A percentile compares a stretch with the other conserved stretches of the same genome.
These are phyloP conservation scores for Aspergillus pseudoterreus DNA, from an alignment of 2,329 filamentous ascomycete genomes.

Conservation along the genomic window DNA sequence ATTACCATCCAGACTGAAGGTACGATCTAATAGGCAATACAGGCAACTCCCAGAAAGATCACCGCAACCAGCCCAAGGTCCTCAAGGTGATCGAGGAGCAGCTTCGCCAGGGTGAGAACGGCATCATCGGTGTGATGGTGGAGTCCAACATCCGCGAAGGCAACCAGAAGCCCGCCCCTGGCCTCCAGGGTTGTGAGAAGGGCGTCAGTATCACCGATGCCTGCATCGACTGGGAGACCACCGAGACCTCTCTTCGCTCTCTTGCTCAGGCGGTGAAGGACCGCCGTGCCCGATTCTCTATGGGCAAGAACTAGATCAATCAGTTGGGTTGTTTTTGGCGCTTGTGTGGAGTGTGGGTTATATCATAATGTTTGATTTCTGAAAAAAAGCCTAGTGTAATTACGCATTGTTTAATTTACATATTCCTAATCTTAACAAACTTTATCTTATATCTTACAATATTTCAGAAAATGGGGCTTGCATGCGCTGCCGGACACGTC, in stretches of 20 bases:
- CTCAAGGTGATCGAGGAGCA: constrained; percentile 77
- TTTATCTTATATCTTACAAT: neutral
- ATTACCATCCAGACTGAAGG: neutral
- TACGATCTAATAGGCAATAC: neutral
- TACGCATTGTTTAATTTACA: neutral
- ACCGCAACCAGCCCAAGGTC: constrained; percentile 93
- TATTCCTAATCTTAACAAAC: neutral
- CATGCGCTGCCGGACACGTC: no score
- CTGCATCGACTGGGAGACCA: constrained; percentile 89
- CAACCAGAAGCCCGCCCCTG: constrained; percentile 79
- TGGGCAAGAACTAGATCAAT: neutral
- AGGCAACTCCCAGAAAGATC: constrained; percentile 90
- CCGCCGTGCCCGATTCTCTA: neutral
- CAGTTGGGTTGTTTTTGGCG: no score
- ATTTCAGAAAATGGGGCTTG: neutral
- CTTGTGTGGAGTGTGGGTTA: no score
- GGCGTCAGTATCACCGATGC: constrained; percentile 94
- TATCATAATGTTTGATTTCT: no score
- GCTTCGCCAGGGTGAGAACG: constrained; percentile 77
- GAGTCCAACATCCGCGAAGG: constrained; percentile 93
- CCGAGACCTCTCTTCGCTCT: constrained; percentile 74
- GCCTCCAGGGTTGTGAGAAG: constrained; percentile 72
- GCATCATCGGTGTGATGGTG: constrained; percentile 94
- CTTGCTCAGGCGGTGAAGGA: constrained; percentile 73
- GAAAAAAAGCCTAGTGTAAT: no score